These are phyloP conservation scores for Sonneratia alba DNA, from an alignment of 345 rosid species.

Conservation along the genomic window DNA sequence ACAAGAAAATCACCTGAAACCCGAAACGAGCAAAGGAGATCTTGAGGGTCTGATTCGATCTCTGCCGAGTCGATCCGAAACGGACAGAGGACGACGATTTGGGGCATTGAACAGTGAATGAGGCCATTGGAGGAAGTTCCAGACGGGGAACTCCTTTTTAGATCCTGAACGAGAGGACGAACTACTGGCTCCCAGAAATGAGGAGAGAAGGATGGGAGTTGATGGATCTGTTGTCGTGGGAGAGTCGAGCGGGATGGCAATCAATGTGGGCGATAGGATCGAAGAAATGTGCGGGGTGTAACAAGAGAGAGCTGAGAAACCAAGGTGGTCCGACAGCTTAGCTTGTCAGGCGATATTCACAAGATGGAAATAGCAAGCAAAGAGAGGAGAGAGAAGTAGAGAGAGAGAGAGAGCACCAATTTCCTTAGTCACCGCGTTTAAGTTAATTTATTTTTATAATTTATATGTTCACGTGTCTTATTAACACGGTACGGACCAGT, in stretches of 20 bases:
- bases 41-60: conserved; percentile 13
- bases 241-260: neutral
- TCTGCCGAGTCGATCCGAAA: conserved; percentile 30
- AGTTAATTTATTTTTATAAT: too few relatives aligned
- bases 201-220: neutral
- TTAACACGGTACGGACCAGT: too few relatives aligned
- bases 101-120: conserved; percentile 50
- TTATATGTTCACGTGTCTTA: too few relatives aligned
- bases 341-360: neutral
- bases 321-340: neutral
- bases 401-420: neutral
- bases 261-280: conserved; percentile 12
- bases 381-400: too few relatives aligned
- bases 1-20: conserved; percentile 10
- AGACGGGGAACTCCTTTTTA: neutral
- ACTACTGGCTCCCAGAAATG: neutral
- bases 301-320: neutral
- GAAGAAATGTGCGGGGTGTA: neutral
- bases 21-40: conserved; percentile 21
- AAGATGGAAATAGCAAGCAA: neutral
- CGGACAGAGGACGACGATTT: conserved; percentile 39
- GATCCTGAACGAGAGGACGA: neutral
- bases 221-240: too few relatives aligned
- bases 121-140: conserved; percentile 35
- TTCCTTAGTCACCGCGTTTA: neutral